A percentile compares a stretch with the other conserved stretches of the same genome.
Evolutionary conservation across 805 yeast genomes (phyloP).

Genomic region (Lachancea sp.): DNA sequence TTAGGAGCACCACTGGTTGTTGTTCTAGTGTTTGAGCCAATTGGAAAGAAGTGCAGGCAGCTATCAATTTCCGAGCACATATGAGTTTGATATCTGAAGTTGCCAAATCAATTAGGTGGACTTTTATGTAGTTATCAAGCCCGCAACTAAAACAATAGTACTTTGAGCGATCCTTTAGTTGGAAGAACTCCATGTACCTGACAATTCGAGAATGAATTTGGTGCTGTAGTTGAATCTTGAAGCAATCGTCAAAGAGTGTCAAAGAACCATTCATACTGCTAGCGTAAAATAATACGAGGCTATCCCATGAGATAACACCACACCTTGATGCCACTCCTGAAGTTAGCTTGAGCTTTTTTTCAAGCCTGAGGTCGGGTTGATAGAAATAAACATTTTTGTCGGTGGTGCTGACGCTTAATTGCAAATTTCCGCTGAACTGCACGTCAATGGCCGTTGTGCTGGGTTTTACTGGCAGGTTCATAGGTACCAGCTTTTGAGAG

Average conservation of each 20-base stretch:
- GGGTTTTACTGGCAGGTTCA: neutral
- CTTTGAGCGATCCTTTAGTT: conserved; percentile 11
- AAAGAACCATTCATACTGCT: conserved; percentile 26
- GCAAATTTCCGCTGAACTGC: neutral
- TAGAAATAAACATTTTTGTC: conserved; percentile 4
- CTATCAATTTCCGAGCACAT: conserved; percentile 35
- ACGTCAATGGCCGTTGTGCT: conserved; percentile 2
- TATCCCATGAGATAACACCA: conserved; percentile 12
- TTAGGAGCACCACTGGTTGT: conserved; percentile 42
- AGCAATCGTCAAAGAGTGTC: conserved; percentile 10
- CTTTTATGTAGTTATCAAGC: conserved; percentile 45
- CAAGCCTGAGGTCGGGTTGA: neutral
- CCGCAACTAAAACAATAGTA: conserved; percentile 46
- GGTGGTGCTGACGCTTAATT: conserved; percentile 1
- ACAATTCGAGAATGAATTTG: conserved; percentile 38
- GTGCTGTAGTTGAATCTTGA: conserved; percentile 3
- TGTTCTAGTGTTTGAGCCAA: conserved; percentile 22
- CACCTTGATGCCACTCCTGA: conserved; percentile 20
- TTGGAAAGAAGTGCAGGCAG: conserved; percentile 50
- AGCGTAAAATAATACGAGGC: conserved; percentile 11
- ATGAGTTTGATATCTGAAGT: conserved; percentile 10
- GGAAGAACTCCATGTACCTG: conserved; percentile 29
- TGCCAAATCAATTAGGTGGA: conserved; percentile 22
- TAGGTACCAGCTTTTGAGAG: conserved; percentile 6
- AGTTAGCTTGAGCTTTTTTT: neutral